phyloP scores from a whole-genome alignment of 768 basidiomycete species.

The Piloderma croceum region DNA sequence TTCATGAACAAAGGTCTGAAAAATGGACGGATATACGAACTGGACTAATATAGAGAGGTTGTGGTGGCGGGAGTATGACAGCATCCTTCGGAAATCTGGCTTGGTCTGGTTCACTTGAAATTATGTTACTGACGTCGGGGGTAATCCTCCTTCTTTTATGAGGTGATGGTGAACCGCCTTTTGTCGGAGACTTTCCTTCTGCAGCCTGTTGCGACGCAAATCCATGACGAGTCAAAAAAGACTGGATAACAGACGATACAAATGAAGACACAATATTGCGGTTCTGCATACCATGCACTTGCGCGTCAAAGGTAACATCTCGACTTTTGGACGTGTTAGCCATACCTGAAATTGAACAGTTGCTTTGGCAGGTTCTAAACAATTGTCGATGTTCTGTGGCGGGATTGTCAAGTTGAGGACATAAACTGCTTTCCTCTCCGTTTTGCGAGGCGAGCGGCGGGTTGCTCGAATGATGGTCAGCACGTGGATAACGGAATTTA shows the following conservation, averaged over 20 bases:
- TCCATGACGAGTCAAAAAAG: slow-evolving; percentile 60
- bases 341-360: slow-evolving; percentile 63
- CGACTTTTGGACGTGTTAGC: slow-evolving; percentile 3
- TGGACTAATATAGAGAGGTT: too few species aligned
- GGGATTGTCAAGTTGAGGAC: slow-evolving; percentile 73
- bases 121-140: too few species aligned
- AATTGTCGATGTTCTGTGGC: slow-evolving; percentile 63
- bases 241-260: slow-evolving; percentile 51
- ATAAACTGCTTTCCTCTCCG: slow-evolving; percentile 76
- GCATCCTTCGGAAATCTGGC: too few species aligned
- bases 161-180: slow-evolving; percentile 30
- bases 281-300: slow-evolving; percentile 38
- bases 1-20: slow-evolving; percentile 6
- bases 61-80: too few species aligned
- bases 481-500: slow-evolving; percentile 3
- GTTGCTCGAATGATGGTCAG: slow-evolving; percentile 33
- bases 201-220: slow-evolving; percentile 35
- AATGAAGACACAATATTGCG: slow-evolving; percentile 49
- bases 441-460: slow-evolving; percentile 73
- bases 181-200: slow-evolving; percentile 3
- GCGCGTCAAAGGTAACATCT: slow-evolving; percentile 10
- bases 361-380: slow-evolving; percentile 73
- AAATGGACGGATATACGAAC: too few species aligned
- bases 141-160: slow-evolving; percentile 48
- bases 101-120: too few species aligned